phyloP scores from a whole-genome alignment of 2,329 filamentous ascomycete genomes.

The Phialophora verrucosa region DNA sequence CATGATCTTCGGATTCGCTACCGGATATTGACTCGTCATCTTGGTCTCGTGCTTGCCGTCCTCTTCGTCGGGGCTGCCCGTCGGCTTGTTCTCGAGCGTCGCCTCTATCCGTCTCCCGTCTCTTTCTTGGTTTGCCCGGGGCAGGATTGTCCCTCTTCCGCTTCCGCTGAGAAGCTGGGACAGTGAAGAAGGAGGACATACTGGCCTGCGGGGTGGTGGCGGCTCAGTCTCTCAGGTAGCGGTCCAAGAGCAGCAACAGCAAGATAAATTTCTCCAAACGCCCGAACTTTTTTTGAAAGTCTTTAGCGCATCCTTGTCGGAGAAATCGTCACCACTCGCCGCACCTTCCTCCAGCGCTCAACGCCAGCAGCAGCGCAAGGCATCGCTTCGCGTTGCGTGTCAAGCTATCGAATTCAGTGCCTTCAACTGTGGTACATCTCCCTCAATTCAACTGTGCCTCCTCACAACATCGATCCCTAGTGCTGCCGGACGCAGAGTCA shows the following conservation, averaged over 20 bases:
- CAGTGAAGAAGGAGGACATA: constrained; percentile 97
- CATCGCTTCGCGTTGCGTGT: constrained; percentile 30
- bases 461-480: not conserved
- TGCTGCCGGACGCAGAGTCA: not conserved
- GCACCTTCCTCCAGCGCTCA: constrained; percentile 25
- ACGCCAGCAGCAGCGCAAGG: constrained; percentile 8
- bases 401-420: constrained; percentile 14
- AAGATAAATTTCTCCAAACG: constrained; percentile 16
- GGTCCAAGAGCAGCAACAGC: not conserved
- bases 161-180: constrained; percentile 86
- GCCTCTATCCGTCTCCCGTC: constrained; percentile 48
- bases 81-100: constrained; percentile 53
- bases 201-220: not conserved
- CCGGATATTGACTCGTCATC: constrained; percentile 82
- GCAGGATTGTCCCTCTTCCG: constrained; percentile 71
- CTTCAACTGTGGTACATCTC: not conserved
- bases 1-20: constrained; percentile 75
- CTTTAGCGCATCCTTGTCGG: constrained; percentile 16
- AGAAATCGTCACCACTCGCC: constrained; percentile 33
- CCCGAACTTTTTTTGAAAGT: constrained; percentile 26
- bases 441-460: not conserved
- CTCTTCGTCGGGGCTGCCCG: constrained; percentile 38
- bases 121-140: constrained; percentile 52
- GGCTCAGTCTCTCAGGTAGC: not conserved
- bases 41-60: constrained; percentile 52